A percentile compares a stretch with the other conserved stretches of the same genome.
Evolutionary conservation across 371 early-diverging fungal genomes (phyloP).

Genomic region (Mortierella sp.): DNA sequence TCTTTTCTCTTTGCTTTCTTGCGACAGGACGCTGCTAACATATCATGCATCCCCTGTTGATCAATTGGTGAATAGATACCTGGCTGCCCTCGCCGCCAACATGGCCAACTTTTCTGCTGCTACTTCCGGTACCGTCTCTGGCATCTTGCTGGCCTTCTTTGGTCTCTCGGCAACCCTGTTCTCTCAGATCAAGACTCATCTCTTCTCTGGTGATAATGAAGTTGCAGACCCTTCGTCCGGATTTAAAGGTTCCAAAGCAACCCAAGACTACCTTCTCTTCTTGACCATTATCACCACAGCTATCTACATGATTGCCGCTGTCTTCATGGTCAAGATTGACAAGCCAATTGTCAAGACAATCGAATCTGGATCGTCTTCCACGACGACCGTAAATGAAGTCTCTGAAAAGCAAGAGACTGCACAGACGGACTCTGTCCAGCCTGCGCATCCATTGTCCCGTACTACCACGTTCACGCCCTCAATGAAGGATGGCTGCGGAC

Average conservation of each 20-base stretch:
- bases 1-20: conserved; percentile 1
- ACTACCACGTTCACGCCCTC: conserved; percentile 47
- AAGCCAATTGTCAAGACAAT: conserved; percentile 20
- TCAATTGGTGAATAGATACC: conserved; percentile 25
- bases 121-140: conserved; percentile 48
- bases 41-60: too few relatives aligned
- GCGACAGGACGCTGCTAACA: too few relatives aligned
- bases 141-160: conserved; percentile 51
- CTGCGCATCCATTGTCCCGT: conserved; percentile 29
- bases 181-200: conserved; percentile 52
- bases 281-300: conserved; percentile 47
- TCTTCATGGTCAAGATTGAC: conserved; percentile 50
- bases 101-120: conserved; percentile 52
- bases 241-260: conserved; percentile 41
- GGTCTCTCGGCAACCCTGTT: conserved; percentile 52
- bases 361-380: conserved; percentile 30
- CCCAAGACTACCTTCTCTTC: conserved; percentile 46
- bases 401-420: conserved; percentile 11
- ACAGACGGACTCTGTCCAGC: not conserved
- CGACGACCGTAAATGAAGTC: conserved; percentile 11
- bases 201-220: conserved; percentile 40
- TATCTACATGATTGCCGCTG: conserved; percentile 38
- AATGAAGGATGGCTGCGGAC: conserved; percentile 25
- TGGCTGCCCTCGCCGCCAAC: conserved; percentile 52
- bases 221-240: conserved; percentile 1